Percentiles rank a stretch among this genome's conserved stretches.
These are phyloP conservation scores for Globisporangium emineosum DNA, from an alignment of 352 stramenopile genomes.

Conservation along the genomic window DNA sequence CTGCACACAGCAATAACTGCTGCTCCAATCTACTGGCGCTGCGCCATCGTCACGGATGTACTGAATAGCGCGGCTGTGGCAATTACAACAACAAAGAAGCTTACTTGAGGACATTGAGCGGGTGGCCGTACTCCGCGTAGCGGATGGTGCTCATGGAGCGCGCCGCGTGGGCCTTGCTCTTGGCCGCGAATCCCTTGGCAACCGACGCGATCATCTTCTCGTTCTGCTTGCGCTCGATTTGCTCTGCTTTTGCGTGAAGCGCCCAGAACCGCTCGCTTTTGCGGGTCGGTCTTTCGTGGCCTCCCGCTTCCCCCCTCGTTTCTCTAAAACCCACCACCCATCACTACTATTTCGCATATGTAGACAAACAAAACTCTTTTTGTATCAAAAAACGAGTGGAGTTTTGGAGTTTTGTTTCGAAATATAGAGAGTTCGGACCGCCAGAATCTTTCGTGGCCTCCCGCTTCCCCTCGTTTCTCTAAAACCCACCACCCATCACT, in stretches of 20 bases:
- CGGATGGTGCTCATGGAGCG: constrained; percentile 74
- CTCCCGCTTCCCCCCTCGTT: background rate
- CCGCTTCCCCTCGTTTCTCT: too few relatives aligned
- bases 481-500: too few relatives aligned
- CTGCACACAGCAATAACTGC: background rate
- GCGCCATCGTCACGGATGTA: background rate
- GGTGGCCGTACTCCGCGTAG: constrained; percentile 74
- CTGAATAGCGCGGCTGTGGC: background rate
- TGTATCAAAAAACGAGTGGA: too few relatives aligned
- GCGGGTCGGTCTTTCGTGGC: background rate
- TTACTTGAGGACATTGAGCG: constrained; percentile 61
- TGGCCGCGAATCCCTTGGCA: constrained; percentile 47
- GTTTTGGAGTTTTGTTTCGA: too few relatives aligned
- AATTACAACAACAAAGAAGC: background rate
- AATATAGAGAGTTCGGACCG: too few relatives aligned
- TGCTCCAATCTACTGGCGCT: background rate
- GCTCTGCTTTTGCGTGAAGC: background rate
- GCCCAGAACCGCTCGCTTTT: constrained; percentile 4
- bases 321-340: constrained; percentile 3
- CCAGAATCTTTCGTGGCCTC: too few relatives aligned
- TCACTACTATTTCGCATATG: background rate
- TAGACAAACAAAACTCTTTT: too few relatives aligned
- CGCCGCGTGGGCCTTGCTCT: constrained; percentile 26
- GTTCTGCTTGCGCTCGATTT: background rate
- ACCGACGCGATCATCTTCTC: constrained; percentile 57